A percentile compares a stretch with the other conserved stretches of the same genome.
Conservation (phyloP, 495 filamentous ascomycete species). For the Aspergillus sclerotioniger region DNA sequence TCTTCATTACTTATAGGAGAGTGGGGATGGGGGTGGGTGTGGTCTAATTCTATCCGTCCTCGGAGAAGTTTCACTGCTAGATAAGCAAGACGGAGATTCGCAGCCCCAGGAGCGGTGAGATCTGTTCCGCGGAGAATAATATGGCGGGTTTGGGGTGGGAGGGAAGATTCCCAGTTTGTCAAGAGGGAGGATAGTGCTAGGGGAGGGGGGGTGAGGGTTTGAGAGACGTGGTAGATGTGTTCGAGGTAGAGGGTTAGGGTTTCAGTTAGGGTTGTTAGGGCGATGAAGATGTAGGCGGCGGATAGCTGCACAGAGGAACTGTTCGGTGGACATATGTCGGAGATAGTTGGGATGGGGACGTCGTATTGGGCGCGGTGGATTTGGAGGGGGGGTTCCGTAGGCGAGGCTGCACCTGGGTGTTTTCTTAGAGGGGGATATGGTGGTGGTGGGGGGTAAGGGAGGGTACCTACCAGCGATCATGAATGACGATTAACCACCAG, state of each 20-base stretch:
- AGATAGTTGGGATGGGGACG: constrained; percentile 33
- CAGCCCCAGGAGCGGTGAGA: constrained; percentile 26
- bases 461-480: constrained; percentile 36
- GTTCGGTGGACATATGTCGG: constrained; percentile 17
- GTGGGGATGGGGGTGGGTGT: too few species aligned
- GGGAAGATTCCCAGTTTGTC: constrained; percentile 26
- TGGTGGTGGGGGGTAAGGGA: neutral
- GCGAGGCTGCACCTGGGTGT: constrained; percentile 40
- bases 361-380: constrained; percentile 37
- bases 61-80: constrained; percentile 36
- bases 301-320: constrained; percentile 12
- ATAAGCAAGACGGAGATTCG: constrained; percentile 40
- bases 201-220: constrained; percentile 8
- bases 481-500: constrained; percentile 41
- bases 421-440: neutral
- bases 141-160: constrained; percentile 23
- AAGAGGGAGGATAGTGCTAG: constrained; percentile 23
- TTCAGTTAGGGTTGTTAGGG: constrained; percentile 38
- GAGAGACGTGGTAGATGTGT: constrained; percentile 32
- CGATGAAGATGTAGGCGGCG: constrained; percentile 31
- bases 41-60: constrained; percentile 30
- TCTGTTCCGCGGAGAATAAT: constrained; percentile 23
- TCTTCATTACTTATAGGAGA: too few species aligned
- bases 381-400: constrained; percentile 38
- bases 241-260: constrained; percentile 36